Percentiles rank a stretch among this genome's conserved stretches.
phyloP scores from a whole-genome alignment of 768 basidiomycete genomes.

The Mycena belliarum region DNA sequence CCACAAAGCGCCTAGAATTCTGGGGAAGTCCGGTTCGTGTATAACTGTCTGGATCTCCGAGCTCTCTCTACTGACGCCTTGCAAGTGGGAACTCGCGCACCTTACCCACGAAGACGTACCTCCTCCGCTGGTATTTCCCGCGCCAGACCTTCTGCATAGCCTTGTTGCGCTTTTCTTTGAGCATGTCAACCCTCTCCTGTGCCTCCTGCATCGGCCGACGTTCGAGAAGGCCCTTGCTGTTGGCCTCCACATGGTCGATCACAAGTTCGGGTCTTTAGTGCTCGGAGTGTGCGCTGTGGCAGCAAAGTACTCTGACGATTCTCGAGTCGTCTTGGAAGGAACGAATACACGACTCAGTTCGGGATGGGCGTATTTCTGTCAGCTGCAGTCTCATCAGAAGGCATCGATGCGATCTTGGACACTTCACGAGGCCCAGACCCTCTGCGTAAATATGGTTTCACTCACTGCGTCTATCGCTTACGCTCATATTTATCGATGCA shows the following conservation, averaged over 20 bases:
- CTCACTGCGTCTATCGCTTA: too few relatives aligned
- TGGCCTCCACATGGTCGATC: constrained; percentile 39
- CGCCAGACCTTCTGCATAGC: constrained; percentile 36
- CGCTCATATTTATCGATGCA: too few relatives aligned
- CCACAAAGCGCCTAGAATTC: constrained; percentile 20
- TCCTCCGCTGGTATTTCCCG: constrained; percentile 35
- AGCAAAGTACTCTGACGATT: constrained; percentile 43
- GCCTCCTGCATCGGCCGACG: constrained; percentile 52
- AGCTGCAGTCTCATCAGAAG: constrained; percentile 51
- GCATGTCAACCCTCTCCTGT: constrained; percentile 37
- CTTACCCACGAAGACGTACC: constrained; percentile 1
- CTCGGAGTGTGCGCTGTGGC: constrained; percentile 56
- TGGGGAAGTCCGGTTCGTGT: constrained; percentile 25
- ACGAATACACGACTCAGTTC: constrained; percentile 36
- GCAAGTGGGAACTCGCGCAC: constrained; percentile 21
- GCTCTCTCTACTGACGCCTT: background rate
- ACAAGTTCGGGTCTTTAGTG: constrained; percentile 45
- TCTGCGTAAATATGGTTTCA: too few relatives aligned
- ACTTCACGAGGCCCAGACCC: constrained; percentile 59
- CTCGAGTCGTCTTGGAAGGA: constrained; percentile 29
- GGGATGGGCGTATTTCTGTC: constrained; percentile 48
- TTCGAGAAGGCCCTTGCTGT: constrained; percentile 45
- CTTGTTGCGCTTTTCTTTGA: constrained; percentile 57
- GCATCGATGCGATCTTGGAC: constrained; percentile 48
- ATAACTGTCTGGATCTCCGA: background rate